Evolutionary conservation across 106 monocot species (phyloP), one percentile per base, ranked within the genome.

Genomic region (Acorus gramineus): DNA sequence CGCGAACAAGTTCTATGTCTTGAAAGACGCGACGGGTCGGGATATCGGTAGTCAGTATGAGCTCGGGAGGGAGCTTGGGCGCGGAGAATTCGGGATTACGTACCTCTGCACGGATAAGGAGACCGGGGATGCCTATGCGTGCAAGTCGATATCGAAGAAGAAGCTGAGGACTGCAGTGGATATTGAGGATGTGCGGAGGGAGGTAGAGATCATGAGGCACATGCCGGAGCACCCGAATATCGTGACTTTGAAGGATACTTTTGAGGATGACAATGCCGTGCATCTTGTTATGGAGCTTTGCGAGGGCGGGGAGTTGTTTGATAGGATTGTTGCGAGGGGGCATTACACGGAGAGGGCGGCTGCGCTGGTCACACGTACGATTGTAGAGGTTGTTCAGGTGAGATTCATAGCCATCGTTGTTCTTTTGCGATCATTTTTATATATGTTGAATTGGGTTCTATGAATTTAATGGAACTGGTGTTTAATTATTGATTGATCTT

Each of bases 271-370:
- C 44, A 70, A 48, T 11, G 85, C 85, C 3, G 90, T 90, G 54
- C 85, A 90, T 61, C 75, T 90, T 11, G 90, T 90, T 4, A 90
- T 90, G 90, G 90, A 90, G 72, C 79, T 89, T 42, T 85, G 89
- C 58, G 82, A 82, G 67, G 89, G 89, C n/a, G 89, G 89, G 12
- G 90, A 90, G 67, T 73, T 90, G 28, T 90, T 90, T 46, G 89
- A 90, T 52, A 66, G 89, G 61, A 90, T 90, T 42, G 85, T 90
- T 8, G 80, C 85, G 5, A 65, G 82, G 11, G 89, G 89, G 0
- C 89, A 90, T 51, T 90, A 85, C 60, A 82, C 85, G 2, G 89
- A 90, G 64, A 58, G 89, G 7, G 89, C 89, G 0, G 89, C 89
- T 2, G 85, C 85, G 5, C 58, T 59, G 2, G 86, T 87, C 49